These are phyloP conservation scores for Polytrichum commune DNA, from an alignment of 225 moss, liverwort and hornwort species.

Conservation along the genomic window DNA sequence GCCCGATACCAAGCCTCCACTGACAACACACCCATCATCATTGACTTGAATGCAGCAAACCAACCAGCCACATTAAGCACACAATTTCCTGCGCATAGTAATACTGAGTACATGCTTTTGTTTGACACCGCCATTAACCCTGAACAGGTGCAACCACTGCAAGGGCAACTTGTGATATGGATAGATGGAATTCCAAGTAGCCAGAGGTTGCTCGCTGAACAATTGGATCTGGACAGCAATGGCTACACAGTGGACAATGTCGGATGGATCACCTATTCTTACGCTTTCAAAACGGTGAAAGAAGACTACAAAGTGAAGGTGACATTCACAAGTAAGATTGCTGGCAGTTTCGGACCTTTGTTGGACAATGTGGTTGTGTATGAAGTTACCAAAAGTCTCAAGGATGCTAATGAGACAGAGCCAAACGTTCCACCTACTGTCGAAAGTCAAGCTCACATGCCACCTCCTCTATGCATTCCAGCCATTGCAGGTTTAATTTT, in stretches of 20 bases:
- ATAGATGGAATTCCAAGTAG: constrained; percentile 40
- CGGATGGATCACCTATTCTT: constrained; percentile 62
- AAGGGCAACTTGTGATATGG: constrained; percentile 40
- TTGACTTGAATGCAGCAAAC: constrained; percentile 58
- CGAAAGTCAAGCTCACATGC: neutral
- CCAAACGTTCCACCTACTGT: constrained; percentile 25
- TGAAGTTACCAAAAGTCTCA: constrained; percentile 34
- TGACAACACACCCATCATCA: constrained; percentile 36
- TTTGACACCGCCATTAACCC: constrained; percentile 73
- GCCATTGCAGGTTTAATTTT: neutral
- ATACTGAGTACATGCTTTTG: constrained; percentile 27
- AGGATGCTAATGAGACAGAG: constrained; percentile 40
- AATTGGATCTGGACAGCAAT: constrained; percentile 42
- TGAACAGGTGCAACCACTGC: constrained; percentile 26
- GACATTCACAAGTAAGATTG: constrained; percentile 59
- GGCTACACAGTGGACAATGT: constrained; percentile 58
- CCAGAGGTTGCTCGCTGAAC: constrained; percentile 11
- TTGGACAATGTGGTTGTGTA: constrained; percentile 61
- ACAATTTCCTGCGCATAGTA: constrained; percentile 19
- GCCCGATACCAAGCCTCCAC: constrained; percentile 55
- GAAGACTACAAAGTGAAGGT: constrained; percentile 36
- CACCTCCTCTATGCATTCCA: neutral
- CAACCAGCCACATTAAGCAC: constrained; percentile 36
- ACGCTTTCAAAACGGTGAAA: constrained; percentile 40
- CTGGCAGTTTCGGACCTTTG: constrained; percentile 57